Evolutionary conservation across 73 alveolate genomes (phyloP).

Genomic region (Paramecium primaurelia): DNA sequence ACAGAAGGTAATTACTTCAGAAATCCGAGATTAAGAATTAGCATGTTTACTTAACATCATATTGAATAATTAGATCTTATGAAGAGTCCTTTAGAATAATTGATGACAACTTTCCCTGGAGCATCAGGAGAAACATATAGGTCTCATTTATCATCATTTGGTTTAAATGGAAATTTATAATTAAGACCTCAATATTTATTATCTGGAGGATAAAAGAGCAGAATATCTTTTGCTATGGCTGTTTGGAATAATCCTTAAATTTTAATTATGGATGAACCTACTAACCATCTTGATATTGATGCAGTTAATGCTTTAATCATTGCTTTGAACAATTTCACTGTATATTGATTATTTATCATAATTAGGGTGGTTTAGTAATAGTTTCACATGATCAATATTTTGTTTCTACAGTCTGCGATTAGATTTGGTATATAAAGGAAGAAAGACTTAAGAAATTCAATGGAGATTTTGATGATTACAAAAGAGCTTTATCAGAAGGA

Average conservation of each 20-base stretch:
- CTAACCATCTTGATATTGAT: slow-evolving; percentile 98
- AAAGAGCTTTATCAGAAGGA: slow-evolving; percentile 64
- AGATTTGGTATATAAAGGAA: slow-evolving; percentile 89
- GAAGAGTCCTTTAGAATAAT: slow-evolving; percentile 94
- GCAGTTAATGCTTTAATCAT: slow-evolving; percentile 98
- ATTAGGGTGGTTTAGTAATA: slow-evolving; percentile 95
- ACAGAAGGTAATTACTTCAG: slow-evolving; percentile 70
- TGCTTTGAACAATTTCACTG: slow-evolving; percentile 89
- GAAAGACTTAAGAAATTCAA: slow-evolving; percentile 86
- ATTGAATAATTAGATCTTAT: slow-evolving; percentile 91
- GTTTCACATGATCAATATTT: slow-evolving; percentile 98
- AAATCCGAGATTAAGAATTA: slow-evolving; percentile 61
- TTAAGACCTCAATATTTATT: slow-evolving; percentile 93
- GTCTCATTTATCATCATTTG: slow-evolving; percentile 95
- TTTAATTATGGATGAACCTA: slow-evolving; percentile 98
- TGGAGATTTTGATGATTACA: slow-evolving; percentile 96
- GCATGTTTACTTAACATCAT: slow-evolving; percentile 98
- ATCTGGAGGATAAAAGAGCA: slow-evolving; percentile 98
- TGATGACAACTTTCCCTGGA: slow-evolving; percentile 86
- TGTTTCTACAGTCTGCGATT: slow-evolving; percentile 93
- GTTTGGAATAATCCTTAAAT: slow-evolving; percentile 97
- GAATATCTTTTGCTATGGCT: slow-evolving; percentile 98
- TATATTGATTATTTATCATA: neutral
- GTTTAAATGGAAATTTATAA: slow-evolving; percentile 92
- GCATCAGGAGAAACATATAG: slow-evolving; percentile 88